Evolutionary conservation across 768 basidiomycete genomes (phyloP).

Genomic region (Boletus barrowsii): DNA sequence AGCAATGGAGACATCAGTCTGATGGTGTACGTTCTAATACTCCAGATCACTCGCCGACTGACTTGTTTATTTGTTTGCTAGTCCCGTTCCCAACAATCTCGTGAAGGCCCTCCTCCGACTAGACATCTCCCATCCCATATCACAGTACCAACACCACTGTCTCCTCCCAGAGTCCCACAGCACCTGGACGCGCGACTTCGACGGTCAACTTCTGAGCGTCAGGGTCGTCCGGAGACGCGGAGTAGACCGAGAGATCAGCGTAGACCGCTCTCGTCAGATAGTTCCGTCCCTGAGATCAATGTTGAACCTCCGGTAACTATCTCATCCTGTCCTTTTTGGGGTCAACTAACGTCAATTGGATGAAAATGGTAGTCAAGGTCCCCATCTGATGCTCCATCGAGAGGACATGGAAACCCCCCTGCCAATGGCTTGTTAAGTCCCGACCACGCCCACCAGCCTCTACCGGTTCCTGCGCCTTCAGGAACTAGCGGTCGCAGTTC

Average conservation of each 20-base stretch:
- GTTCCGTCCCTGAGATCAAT: constrained; percentile 33
- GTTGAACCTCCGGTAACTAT: constrained; percentile 30
- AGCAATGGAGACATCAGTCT: constrained; percentile 31
- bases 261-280: constrained; percentile 30
- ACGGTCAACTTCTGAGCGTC: constrained; percentile 15
- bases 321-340: constrained; percentile 4
- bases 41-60: neutral
- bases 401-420: constrained; percentile 15
- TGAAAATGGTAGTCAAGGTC: constrained; percentile 26
- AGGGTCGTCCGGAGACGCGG: constrained; percentile 21
- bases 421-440: constrained; percentile 26
- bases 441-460: constrained; percentile 29
- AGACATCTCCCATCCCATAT: constrained; percentile 19
- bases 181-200: constrained; percentile 15
- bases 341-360: constrained; percentile 13
- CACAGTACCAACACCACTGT: constrained; percentile 26
- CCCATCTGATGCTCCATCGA: constrained; percentile 32
- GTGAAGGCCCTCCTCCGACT: constrained; percentile 5
- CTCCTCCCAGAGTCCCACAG: constrained; percentile 20
- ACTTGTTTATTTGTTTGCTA: constrained; percentile 3
- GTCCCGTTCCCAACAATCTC: constrained; percentile 18
- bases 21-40: constrained; percentile 14
- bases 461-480: constrained; percentile 23
- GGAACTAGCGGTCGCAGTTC: constrained; percentile 10
- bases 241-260: constrained; percentile 19